Percentiles rank a stretch among this genome's conserved stretches.
These are phyloP conservation scores for Wakefieldia striispora DNA, from an alignment of 768 basidiomycete species.

Conservation along the genomic window DNA sequence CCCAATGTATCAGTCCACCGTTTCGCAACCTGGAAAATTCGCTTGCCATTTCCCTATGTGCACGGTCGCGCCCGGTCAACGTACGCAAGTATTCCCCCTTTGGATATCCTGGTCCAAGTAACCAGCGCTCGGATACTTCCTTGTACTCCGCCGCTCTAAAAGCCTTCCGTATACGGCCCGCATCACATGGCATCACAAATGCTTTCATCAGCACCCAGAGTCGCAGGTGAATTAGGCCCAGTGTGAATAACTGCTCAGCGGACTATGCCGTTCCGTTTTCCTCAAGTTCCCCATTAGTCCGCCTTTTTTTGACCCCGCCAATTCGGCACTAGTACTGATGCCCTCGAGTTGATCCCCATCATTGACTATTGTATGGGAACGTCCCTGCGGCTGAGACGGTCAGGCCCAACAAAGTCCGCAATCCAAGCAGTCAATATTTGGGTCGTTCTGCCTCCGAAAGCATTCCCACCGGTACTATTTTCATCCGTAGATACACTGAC, in stretches of 20 bases:
- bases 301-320: not conserved
- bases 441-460: slow-evolving; percentile 10
- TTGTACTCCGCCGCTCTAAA: slow-evolving; percentile 23
- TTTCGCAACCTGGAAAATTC: slow-evolving; percentile 11
- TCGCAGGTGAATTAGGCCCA: slow-evolving; percentile 10
- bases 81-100: slow-evolving; percentile 22
- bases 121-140: slow-evolving; percentile 16
- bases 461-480: slow-evolving; percentile 28
- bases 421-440: slow-evolving; percentile 2
- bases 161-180: slow-evolving; percentile 19
- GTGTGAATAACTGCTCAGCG: slow-evolving; percentile 14
- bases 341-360: slow-evolving; percentile 3
- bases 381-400: slow-evolving; percentile 18
- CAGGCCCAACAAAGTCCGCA: slow-evolving; percentile 24
- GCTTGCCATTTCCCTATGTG: slow-evolving; percentile 15
- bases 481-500: slow-evolving; percentile 4
- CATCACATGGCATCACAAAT: slow-evolving; percentile 15
- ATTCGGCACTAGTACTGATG: slow-evolving; percentile 1
- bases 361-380: slow-evolving; percentile 18
- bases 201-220: slow-evolving; percentile 7
- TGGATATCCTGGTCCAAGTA: slow-evolving; percentile 16
- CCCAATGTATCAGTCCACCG: slow-evolving; percentile 12
- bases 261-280: slow-evolving; percentile 10
- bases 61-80: slow-evolving; percentile 15
- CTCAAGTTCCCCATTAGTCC: slow-evolving; percentile 17